These are phyloP conservation scores for Podaxis rugospora DNA, from an alignment of 768 basidiomycete species.

Conservation along the genomic window DNA sequence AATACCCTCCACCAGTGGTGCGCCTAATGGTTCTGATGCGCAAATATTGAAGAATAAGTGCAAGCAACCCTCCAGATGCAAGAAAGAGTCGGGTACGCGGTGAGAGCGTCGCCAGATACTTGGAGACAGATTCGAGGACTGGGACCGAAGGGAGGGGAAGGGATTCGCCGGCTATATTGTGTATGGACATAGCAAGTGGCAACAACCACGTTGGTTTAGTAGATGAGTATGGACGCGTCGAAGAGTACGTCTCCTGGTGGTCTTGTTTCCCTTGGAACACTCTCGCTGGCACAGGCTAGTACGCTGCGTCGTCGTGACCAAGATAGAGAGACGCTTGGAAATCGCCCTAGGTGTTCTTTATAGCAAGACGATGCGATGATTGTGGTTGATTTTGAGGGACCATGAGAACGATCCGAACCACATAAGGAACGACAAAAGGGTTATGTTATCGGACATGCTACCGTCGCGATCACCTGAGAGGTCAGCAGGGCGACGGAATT, in stretches of 20 bases:
- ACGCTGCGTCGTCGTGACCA: neutral
- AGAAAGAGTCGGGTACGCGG: neutral
- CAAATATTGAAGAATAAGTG: constrained; percentile 1
- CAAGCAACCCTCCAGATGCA: constrained; percentile 6
- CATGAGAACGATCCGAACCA: neutral
- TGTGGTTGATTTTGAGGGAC: too few species aligned
- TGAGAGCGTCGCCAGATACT: neutral
- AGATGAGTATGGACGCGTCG: neutral
- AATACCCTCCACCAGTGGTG: neutral
- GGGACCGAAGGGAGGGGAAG: neutral
- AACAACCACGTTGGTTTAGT: neutral
- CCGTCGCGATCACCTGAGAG: neutral
- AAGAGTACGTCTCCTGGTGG: neutral
- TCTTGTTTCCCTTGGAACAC: neutral
- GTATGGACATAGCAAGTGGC: neutral
- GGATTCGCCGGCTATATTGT: neutral
- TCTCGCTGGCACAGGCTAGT: neutral
- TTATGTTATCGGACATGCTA: neutral
- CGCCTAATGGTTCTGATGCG: neutral
- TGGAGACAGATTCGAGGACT: neutral
- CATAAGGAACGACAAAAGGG: neutral
- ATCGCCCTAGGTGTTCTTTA: neutral
- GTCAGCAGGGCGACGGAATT: neutral
- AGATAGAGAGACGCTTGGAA: neutral
- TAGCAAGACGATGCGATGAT: too few species aligned